A percentile compares a stretch with the other conserved stretches of the same genome.
Evolutionary conservation across 2,329 filamentous ascomycete genomes (phyloP).

Genomic region (Juglanconis sp.): DNA sequence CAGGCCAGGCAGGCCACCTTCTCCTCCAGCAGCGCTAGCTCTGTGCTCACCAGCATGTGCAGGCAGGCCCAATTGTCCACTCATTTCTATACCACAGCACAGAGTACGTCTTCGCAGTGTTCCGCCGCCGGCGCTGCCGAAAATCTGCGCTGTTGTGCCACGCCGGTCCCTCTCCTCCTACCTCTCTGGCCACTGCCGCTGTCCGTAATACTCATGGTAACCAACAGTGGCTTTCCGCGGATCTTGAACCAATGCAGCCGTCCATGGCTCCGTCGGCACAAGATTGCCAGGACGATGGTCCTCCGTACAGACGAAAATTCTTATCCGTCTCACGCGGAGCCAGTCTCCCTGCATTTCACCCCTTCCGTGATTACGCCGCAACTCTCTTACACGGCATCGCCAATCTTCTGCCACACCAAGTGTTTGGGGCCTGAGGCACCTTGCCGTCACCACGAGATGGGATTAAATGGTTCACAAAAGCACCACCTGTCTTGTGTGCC

Average conservation of each 20-base stretch:
- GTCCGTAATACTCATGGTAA: not conserved
- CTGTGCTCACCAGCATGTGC: not conserved
- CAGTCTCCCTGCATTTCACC: not conserved
- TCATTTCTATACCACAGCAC: not conserved
- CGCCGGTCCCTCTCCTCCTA: not conserved
- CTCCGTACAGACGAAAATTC: conserved; percentile 3
- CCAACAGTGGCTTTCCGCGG: conserved; percentile 3
- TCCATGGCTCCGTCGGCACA: not conserved
- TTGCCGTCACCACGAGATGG: not conserved
- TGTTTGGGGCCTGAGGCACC: conserved; percentile 7
- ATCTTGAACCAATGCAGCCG: conserved; percentile 3
- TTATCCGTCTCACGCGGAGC: conserved; percentile 5
- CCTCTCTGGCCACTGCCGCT: not conserved
- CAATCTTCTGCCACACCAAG: conserved; percentile 1
- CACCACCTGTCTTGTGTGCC: not conserved
- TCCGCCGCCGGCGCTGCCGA: not conserved
- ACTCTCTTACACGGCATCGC: conserved; percentile 6
- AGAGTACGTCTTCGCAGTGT: not conserved
- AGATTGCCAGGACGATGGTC: too few species aligned
- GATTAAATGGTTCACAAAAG: not conserved
- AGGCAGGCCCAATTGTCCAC: conserved; percentile 1
- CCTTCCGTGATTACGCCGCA: conserved; percentile 5
- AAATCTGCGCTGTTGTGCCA: conserved; percentile 5
- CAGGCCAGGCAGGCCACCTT: not conserved
- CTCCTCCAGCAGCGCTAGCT: not conserved